Conservation (phyloP, 164 flowering plant genomes). For the Warburgia ugandensis region DNA sequence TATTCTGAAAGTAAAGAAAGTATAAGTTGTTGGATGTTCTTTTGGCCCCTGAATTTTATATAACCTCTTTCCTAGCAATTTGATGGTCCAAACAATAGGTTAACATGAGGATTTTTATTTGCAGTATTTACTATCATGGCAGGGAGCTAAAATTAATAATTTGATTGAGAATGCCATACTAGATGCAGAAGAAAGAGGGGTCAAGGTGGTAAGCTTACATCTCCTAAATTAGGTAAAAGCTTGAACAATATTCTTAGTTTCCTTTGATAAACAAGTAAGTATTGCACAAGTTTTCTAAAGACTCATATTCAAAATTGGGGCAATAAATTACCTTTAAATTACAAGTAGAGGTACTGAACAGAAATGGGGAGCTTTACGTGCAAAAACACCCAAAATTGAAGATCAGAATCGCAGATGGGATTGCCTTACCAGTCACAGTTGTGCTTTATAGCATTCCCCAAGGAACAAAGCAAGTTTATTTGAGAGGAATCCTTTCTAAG, state of each 20-base stretch:
- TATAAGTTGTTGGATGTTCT: too few species aligned
- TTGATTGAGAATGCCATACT: constrained; percentile 60
- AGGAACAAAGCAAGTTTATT: constrained; percentile 42
- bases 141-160: constrained; percentile 34
- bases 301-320: too few species aligned
- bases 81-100: not conserved
- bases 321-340: too few species aligned
- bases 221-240: constrained; percentile 49
- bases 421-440: constrained; percentile 44
- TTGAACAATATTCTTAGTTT: too few species aligned
- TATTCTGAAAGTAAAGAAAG: too few species aligned
- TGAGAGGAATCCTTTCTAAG: constrained; percentile 44
- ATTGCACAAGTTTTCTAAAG: too few species aligned
- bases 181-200: constrained; percentile 53
- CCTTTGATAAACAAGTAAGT: too few species aligned
- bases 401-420: constrained; percentile 54
- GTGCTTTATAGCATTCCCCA: constrained; percentile 52
- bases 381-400: constrained; percentile 41
- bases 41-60: too few species aligned
- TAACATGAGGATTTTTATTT: not conserved
- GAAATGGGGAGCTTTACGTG: constrained; percentile 50
- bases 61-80: too few species aligned
- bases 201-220: constrained; percentile 58
- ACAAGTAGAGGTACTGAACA: constrained; percentile 57
- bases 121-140: constrained; percentile 19